Conservation (phyloP, 495 filamentous ascomycete genomes). For the Aspergillus biplanus region DNA sequence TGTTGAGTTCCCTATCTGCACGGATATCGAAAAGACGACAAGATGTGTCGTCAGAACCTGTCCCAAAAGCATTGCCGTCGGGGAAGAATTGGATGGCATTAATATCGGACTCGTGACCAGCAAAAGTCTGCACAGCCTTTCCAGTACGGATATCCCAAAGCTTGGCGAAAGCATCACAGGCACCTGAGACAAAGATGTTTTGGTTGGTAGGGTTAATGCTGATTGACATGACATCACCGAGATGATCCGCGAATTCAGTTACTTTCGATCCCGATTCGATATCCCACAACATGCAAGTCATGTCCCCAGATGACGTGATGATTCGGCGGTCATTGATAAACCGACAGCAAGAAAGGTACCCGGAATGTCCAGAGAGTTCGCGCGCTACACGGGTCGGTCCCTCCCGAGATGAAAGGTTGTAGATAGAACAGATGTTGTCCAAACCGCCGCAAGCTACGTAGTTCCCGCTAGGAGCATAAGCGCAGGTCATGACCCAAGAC, state of each 20-base stretch:
- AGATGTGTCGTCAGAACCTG: slow-evolving; percentile 95
- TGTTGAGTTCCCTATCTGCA: slow-evolving; percentile 93
- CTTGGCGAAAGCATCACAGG: slow-evolving; percentile 98
- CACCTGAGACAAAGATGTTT: slow-evolving; percentile 93
- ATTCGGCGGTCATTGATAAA: slow-evolving; percentile 99
- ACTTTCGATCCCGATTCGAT: slow-evolving; percentile 97
- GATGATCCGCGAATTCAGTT: slow-evolving; percentile 96
- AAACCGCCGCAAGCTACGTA: slow-evolving; percentile 98
- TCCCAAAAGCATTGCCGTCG: slow-evolving; percentile 97
- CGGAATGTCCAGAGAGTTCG: slow-evolving; percentile 95
- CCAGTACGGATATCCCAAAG: slow-evolving; percentile 98
- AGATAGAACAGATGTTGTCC: slow-evolving; percentile 99
- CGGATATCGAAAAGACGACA: slow-evolving; percentile 98
- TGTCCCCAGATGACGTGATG: slow-evolving; percentile 96
- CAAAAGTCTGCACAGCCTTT: slow-evolving; percentile 97
- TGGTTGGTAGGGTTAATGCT: slow-evolving; percentile 99
- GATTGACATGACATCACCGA: slow-evolving; percentile 99
- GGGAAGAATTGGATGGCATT: slow-evolving; percentile 99
- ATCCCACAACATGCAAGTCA: slow-evolving; percentile 99
- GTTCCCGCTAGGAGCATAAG: slow-evolving; percentile 97
- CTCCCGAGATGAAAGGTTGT: slow-evolving; percentile 95
- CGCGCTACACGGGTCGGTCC: slow-evolving; percentile 95
- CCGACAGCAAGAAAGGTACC: slow-evolving; percentile 96
- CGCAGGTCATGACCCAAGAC: slow-evolving; percentile 99
- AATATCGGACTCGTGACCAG: slow-evolving; percentile 98